These are phyloP conservation scores for Penicillium sp. DNA, from an alignment of 2,329 filamentous ascomycete species.

Conservation along the genomic window DNA sequence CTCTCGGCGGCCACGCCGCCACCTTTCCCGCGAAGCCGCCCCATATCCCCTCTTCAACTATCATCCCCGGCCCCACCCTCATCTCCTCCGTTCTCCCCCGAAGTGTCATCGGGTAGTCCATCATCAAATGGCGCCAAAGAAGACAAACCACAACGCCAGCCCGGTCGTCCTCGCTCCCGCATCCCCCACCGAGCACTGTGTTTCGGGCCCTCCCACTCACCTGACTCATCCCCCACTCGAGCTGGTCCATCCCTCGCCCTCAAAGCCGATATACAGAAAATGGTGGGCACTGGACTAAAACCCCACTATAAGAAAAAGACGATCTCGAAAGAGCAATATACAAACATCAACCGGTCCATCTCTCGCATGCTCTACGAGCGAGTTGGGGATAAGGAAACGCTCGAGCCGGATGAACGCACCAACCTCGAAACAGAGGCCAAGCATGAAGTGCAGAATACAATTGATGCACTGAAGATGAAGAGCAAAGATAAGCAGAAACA, in stretches of 20 bases:
- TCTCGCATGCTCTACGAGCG: slow-evolving; percentile 82
- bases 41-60: slow-evolving; percentile 38
- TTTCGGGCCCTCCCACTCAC: slow-evolving; percentile 41
- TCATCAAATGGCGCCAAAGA: slow-evolving; percentile 20
- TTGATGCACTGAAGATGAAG: slow-evolving; percentile 44
- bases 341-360: slow-evolving; percentile 83
- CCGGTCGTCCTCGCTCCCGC: slow-evolving; percentile 22
- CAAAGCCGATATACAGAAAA: slow-evolving; percentile 83
- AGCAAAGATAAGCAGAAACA: slow-evolving; percentile 22
- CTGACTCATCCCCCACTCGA: slow-evolving; percentile 68
- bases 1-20: slow-evolving; percentile 41
- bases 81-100: slow-evolving; percentile 59
- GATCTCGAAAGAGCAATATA: slow-evolving; percentile 86
- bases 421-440: slow-evolving; percentile 74
- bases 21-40: slow-evolving; percentile 32
- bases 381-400: slow-evolving; percentile 53
- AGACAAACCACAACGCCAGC: slow-evolving; percentile 12
- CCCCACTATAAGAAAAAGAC: slow-evolving; percentile 77
- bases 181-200: slow-evolving; percentile 25
- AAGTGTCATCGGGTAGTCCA: slow-evolving; percentile 64
- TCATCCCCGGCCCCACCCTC: slow-evolving; percentile 30
- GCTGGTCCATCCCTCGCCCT: slow-evolving; percentile 69
- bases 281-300: slow-evolving; percentile 79
- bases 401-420: slow-evolving; percentile 65
- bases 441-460: slow-evolving; percentile 73